Evolutionary conservation across 2,329 filamentous ascomycete genomes (phyloP), one percentile per base, ranked within the genome.

Genomic region (Talaromyces sp.): DNA sequence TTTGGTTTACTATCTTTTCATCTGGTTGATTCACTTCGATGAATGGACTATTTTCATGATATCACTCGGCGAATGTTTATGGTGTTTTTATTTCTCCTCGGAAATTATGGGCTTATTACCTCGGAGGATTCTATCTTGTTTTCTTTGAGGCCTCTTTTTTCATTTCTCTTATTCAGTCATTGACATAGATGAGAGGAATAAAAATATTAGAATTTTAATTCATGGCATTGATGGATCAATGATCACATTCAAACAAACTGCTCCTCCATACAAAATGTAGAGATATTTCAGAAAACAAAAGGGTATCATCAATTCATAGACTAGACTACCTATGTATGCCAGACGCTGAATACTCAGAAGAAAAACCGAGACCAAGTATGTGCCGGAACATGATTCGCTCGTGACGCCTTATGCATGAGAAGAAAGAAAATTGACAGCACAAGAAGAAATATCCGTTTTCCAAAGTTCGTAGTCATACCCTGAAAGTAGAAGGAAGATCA

Each of bases 41-140:
- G 61, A 60, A 58, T 64, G 45, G 36, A 65, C 51, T 56, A 60
- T 36, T 62, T 62, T 65, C 31, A 65, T 65, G 63, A 65, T 65
- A 65, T 65, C 63, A 65, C 63, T 65, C 58, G 58, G 63, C 63
- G 47, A 65, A 43, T 65, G 43, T 61, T 56, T 51, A 62, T 63
- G 29, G 36, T 63, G 19, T 45, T 61, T 61, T 58, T 10, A 15
- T 25, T 40, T 40, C 36, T 36, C 53, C 54, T 45, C 27, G 31
- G 29, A n/a, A n/a, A 17, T 27, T 25, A 53, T 38, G 43, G 34
- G 29, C 43, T 61, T 45, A 34, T 22, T 58, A 1, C 25, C 29
- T 7, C 6, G 60, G 19, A 54, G 60, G 59, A 38, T 22, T 6
- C 38, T 49, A 22, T 27, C 13, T 17, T 51, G 11, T 13, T 36